These are phyloP conservation scores for Mortierella sp. DNA, from an alignment of 371 early-diverging fungal species.

Conservation along the genomic window DNA sequence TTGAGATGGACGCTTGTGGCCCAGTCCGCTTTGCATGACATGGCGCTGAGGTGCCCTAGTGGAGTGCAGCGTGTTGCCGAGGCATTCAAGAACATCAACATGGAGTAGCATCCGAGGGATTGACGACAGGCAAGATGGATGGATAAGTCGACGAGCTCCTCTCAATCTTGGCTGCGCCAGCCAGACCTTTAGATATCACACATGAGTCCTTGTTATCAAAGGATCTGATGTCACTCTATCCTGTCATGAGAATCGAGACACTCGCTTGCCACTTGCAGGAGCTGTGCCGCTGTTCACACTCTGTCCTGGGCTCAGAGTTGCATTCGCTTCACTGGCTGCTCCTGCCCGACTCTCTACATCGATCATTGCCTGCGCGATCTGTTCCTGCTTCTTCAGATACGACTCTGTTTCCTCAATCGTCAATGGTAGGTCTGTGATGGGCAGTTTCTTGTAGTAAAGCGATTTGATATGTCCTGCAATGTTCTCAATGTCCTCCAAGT, in stretches of 20 bases:
- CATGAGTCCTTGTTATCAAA: too few relatives aligned
- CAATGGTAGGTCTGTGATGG: slow-evolving; percentile 62
- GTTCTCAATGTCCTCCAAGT: slow-evolving; percentile 70
- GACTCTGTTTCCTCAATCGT: slow-evolving; percentile 58
- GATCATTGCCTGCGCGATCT: not conserved
- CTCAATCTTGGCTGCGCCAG: too few relatives aligned
- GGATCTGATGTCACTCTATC: not conserved
- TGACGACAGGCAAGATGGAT: too few relatives aligned
- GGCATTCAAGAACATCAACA: too few relatives aligned
- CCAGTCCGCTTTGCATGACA: too few relatives aligned
- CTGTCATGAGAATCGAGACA: slow-evolving; percentile 37
- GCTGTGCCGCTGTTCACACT: not conserved
- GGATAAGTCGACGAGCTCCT: too few relatives aligned
- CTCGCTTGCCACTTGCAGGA: slow-evolving; percentile 4
- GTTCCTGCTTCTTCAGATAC: slow-evolving; percentile 21
- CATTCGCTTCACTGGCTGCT: not conserved
- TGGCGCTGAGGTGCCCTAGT: too few relatives aligned
- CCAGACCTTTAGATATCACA: too few relatives aligned
- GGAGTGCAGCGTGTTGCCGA: too few relatives aligned
- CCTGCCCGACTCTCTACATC: slow-evolving; percentile 4
- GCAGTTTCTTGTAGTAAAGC: slow-evolving; percentile 64
- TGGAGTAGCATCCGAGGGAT: too few relatives aligned
- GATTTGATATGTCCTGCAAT: slow-evolving; percentile 71
- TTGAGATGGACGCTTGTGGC: too few relatives aligned
- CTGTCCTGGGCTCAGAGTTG: not conserved